These are phyloP conservation scores for Diaporthe batatas DNA, from an alignment of 2,329 filamentous ascomycete genomes.

Conservation along the genomic window DNA sequence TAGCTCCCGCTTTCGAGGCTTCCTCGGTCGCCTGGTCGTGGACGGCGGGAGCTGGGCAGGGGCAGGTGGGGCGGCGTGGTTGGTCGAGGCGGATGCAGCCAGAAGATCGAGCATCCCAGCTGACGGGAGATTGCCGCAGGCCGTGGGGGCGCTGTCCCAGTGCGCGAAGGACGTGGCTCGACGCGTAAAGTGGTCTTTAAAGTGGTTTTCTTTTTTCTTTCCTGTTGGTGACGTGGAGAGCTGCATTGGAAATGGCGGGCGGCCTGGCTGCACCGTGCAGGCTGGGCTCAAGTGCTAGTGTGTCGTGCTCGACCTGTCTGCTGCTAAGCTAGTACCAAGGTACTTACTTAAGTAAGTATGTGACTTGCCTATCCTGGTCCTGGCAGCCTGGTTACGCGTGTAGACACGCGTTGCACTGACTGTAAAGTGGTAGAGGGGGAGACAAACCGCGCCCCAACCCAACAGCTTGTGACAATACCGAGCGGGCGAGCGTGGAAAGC, in stretches of 20 bases:
- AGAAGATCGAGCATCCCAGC: conserved; percentile 21
- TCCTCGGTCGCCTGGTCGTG: conserved; percentile 2
- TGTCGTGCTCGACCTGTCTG: neutral
- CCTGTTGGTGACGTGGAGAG: conserved; percentile 8
- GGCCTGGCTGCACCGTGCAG: neutral
- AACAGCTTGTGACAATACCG: conserved; percentile 2
- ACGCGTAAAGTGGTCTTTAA: conserved; percentile 31
- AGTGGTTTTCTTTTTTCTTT: neutral
- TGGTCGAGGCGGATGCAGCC: conserved; percentile 24
- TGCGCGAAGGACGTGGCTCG: neutral
- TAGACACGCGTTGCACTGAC: conserved; percentile 11
- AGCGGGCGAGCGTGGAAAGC: neutral
- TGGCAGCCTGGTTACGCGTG: neutral
- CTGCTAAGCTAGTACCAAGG: too few species aligned
- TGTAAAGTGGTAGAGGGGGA: neutral
- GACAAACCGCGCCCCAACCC: conserved; percentile 2
- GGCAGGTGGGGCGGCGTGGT: conserved; percentile 1
- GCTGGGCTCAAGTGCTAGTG: neutral
- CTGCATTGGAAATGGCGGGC: neutral
- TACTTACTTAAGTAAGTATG: too few species aligned
- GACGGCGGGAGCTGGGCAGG: conserved; percentile 1
- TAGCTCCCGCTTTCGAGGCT: conserved; percentile 23
- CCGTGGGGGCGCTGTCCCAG: neutral
- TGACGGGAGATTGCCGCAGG: conserved; percentile 25
- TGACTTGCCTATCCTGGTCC: neutral